Base-by-base conservation (phyloP, 2,329 filamentous ascomycete species). In the Xylariaceae sp. region DNA sequence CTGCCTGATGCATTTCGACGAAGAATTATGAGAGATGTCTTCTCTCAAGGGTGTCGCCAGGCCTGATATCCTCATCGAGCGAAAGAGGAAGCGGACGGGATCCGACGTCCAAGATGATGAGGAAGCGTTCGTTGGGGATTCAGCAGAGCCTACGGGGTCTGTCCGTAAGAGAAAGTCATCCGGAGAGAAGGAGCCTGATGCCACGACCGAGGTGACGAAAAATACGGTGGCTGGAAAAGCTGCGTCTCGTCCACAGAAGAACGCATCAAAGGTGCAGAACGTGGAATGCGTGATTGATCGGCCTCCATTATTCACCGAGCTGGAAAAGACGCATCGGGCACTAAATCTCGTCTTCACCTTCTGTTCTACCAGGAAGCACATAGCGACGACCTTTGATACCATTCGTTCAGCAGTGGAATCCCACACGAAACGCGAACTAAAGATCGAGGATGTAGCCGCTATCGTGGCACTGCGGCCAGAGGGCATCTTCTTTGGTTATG, bases 291-390 rank as follows among this genome's bases (percentile, higher is more conserved):
- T 70, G 23, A 74, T 78, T 34, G 75, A 77, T 53, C 97, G 93
- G 92, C 92, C 92, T 0, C 80, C 84, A 1, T 78, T 82, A 51
- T 90, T 97, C 73, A 87, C 84, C 58, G 78, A 80, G 48, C 80
- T 97, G 7, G 85, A 88, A 30, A 86, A 87, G 71, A 89, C 87
- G 0, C 89, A 97, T 72, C 84, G 86, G 62, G 93, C 94, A 1
- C 76, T 99, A 61, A 99, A 96, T 67, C 77, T 97, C 1, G 91
- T 97, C 0, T 96, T 91, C 68, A 97, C 94, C 0, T 97, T 99
- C 71, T 96, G 91, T 76, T 94, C 87, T 71, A 93, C 93, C 1
- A 86, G 94, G 51, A 97, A 96, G 71, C 90, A 97, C 68, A 81
- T 97, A 34, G 87, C 90, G 0, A 97, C 94, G 0, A 97, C 93